Percentiles rank a stretch among this genome's conserved stretches.
These are phyloP conservation scores for Sarocladiaceae sp. DNA, from an alignment of 2,329 filamentous ascomycete species.

Conservation along the genomic window DNA sequence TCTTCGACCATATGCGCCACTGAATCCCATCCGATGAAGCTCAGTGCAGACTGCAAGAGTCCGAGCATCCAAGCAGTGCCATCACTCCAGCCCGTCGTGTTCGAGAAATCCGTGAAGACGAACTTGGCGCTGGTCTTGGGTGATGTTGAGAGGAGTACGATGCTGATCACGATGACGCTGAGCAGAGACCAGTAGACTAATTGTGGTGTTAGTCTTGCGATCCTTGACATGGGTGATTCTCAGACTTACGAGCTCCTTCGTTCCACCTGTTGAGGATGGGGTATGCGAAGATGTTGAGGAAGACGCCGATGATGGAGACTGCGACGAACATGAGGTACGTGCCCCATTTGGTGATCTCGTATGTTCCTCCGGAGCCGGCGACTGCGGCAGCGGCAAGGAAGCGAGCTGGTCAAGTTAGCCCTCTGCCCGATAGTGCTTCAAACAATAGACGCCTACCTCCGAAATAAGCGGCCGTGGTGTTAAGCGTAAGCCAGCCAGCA, in stretches of 20 bases:
- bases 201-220: too few relatives aligned
- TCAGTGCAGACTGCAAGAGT: constrained; percentile 33
- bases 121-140: constrained; percentile 30
- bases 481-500: constrained; percentile 39
- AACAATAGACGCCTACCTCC: constrained; percentile 22
- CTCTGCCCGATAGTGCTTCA: neutral
- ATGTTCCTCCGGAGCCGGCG: neutral
- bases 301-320: neutral
- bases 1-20: constrained; percentile 42
- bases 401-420: neutral
- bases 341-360: constrained; percentile 4
- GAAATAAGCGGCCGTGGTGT: constrained; percentile 39
- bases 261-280: constrained; percentile 1
- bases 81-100: constrained; percentile 40
- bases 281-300: constrained; percentile 4
- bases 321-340: constrained; percentile 5
- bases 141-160: constrained; percentile 34
- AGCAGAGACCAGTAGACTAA: constrained; percentile 39
- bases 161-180: constrained; percentile 38
- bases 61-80: constrained; percentile 45
- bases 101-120: constrained; percentile 39
- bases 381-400: constrained; percentile 5
- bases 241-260: neutral
- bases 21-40: constrained; percentile 42
- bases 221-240: neutral